Conservation (phyloP, 2,329 filamentous ascomycete species). For the Pseudocercospora fijiensis region DNA sequence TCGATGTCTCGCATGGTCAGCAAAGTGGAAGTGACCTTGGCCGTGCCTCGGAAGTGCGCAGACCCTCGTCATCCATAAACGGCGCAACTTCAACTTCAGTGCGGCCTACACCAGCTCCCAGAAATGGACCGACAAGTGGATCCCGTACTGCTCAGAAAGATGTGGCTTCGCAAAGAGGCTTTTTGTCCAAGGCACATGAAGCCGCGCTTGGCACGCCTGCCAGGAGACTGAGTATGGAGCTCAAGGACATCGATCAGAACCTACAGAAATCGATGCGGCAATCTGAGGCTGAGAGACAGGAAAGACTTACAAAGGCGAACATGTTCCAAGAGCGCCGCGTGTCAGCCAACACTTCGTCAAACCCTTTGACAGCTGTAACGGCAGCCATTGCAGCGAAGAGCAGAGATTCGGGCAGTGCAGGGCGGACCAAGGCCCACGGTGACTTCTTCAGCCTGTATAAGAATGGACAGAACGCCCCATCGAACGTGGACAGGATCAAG, state of each 20-base stretch:
- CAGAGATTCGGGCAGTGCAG: not conserved
- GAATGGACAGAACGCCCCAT: not conserved
- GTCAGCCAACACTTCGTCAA: not conserved
- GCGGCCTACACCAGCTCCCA: not conserved
- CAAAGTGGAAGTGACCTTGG: not conserved
- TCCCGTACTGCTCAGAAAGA: not conserved
- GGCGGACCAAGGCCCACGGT: not conserved
- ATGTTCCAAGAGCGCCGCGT: not conserved
- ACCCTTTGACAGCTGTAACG: not conserved
- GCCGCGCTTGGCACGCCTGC: constrained; percentile 9
- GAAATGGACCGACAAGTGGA: not conserved
- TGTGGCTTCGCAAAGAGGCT: not conserved
- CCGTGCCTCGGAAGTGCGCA: not conserved
- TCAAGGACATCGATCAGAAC: not conserved
- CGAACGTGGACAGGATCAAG: not conserved
- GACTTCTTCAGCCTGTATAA: not conserved
- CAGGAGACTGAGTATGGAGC: not conserved
- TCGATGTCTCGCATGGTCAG: not conserved
- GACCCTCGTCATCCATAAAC: not conserved
- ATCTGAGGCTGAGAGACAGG: not conserved
- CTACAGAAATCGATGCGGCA: not conserved
- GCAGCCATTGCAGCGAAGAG: not conserved
- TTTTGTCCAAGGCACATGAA: constrained; percentile 8
- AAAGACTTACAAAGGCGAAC: not conserved
- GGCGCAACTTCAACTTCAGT: not conserved